These are phyloP conservation scores for Plantago elongata DNA, from an alignment of 257 asterid species.

Conservation along the genomic window DNA sequence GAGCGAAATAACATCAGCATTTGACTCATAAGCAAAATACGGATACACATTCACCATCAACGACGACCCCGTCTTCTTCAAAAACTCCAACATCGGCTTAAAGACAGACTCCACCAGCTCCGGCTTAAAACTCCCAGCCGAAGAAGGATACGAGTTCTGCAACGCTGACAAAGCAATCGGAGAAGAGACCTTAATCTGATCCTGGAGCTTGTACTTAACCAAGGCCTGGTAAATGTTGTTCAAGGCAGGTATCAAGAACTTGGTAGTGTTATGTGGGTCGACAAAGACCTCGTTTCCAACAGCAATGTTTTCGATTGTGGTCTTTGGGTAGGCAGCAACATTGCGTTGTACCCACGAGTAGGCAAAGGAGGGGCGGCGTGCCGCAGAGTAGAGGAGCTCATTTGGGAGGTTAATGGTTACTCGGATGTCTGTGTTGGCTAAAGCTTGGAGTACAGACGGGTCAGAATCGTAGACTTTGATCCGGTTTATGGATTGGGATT, in stretches of 20 bases:
- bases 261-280: conserved; percentile 67
- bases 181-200: conserved; percentile 57
- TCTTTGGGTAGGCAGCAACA: conserved; percentile 62
- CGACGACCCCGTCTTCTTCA: conserved; percentile 61
- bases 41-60: conserved; percentile 88
- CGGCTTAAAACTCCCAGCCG: conserved; percentile 70
- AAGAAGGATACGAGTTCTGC: conserved; percentile 82
- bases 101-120: conserved; percentile 55
- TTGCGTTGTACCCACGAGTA: conserved; percentile 54
- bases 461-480: conserved; percentile 84
- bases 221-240: conserved; percentile 61
- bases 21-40: conserved; percentile 76
- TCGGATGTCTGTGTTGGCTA: conserved; percentile 63
- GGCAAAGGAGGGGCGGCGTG: conserved; percentile 64
- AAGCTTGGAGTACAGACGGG: conserved; percentile 70
- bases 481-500: conserved; percentile 59
- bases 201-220: conserved; percentile 44
- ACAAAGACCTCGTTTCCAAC: conserved; percentile 94
- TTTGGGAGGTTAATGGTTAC: conserved; percentile 83
- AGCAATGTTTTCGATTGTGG: conserved; percentile 73
- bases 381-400: conserved; percentile 66
- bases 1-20: conserved; percentile 66
- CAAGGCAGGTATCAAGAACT: conserved; percentile 67
- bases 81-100: conserved; percentile 74
- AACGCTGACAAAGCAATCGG: conserved; percentile 79